Conservation (phyloP, 2,329 filamentous ascomycete genomes). For the Talaromyces sp. region DNA sequence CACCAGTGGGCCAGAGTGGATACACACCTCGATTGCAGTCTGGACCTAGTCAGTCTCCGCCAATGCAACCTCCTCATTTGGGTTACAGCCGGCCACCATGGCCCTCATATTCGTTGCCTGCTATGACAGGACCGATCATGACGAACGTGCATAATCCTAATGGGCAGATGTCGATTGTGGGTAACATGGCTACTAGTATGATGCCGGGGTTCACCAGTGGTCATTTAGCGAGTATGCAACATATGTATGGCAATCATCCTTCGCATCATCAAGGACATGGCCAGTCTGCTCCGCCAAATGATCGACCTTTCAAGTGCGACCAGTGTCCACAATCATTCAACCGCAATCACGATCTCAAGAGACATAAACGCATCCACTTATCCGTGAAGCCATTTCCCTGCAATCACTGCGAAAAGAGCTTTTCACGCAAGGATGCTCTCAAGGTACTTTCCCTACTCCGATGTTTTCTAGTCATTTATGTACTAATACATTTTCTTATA, state of each 20-base stretch:
- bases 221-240: constrained; percentile 52
- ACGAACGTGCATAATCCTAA: constrained; percentile 72
- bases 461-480: not conserved
- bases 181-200: constrained; percentile 53
- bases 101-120: constrained; percentile 54
- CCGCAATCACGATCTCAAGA: constrained; percentile 90
- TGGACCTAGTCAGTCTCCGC: constrained; percentile 46
- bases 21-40: constrained; percentile 48
- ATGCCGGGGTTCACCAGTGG: constrained; percentile 56
- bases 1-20: constrained; percentile 40
- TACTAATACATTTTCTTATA: constrained; percentile 36
- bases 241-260: constrained; percentile 56
- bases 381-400: constrained; percentile 96
- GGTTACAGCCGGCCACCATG: constrained; percentile 41
- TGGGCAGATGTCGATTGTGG: constrained; percentile 66
- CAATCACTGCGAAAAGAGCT: constrained; percentile 87
- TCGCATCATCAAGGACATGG: constrained; percentile 50
- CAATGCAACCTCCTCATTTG: constrained; percentile 31
- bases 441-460: constrained; percentile 63
- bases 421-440: constrained; percentile 90
- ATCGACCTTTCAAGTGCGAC: constrained; percentile 92
- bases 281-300: constrained; percentile 55
- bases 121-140: constrained; percentile 64
- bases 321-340: constrained; percentile 91
- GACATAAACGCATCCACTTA: constrained; percentile 91